phyloP scores from a whole-genome alignment of 176 grass and related monocot species.

The Puccinellia tenuiflora region DNA sequence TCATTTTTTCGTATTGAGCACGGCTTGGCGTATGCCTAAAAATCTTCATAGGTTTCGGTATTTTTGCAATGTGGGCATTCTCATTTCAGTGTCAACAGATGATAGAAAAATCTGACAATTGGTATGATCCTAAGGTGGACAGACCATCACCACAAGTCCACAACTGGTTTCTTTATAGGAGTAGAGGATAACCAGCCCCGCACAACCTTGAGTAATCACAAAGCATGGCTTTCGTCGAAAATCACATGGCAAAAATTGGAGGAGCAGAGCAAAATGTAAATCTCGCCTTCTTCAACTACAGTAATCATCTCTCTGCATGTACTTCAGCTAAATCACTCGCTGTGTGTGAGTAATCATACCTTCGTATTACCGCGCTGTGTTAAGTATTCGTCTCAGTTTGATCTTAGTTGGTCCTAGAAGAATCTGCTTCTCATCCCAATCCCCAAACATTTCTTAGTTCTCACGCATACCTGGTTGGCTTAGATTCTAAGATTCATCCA shows the following conservation, averaged over 20 bases:
- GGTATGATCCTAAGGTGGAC: no score
- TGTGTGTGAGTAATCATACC: no score
- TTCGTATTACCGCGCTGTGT: background rate
- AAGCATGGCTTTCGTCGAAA: background rate
- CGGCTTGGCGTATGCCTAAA: no score
- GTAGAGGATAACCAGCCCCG: background rate
- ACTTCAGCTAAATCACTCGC: background rate
- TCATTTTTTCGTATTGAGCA: no score
- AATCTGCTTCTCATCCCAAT: background rate
- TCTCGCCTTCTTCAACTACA: background rate
- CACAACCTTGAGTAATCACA: background rate
- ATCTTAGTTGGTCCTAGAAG: background rate
- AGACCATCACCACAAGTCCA: no score
- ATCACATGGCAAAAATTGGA: background rate
- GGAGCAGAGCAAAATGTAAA: background rate
- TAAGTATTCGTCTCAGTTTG: background rate
- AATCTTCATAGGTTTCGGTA: no score
- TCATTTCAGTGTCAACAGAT: no score
- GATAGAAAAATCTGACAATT: no score
- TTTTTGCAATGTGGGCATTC: no score
- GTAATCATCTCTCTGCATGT: background rate
- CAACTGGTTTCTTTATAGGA: no score
- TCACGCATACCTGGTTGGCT: background rate
- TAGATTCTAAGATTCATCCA: background rate
- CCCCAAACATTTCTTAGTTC: background rate